These are phyloP conservation scores for Cynara cardunculus DNA, from an alignment of 129 eudicot genomes.

Conservation along the genomic window DNA sequence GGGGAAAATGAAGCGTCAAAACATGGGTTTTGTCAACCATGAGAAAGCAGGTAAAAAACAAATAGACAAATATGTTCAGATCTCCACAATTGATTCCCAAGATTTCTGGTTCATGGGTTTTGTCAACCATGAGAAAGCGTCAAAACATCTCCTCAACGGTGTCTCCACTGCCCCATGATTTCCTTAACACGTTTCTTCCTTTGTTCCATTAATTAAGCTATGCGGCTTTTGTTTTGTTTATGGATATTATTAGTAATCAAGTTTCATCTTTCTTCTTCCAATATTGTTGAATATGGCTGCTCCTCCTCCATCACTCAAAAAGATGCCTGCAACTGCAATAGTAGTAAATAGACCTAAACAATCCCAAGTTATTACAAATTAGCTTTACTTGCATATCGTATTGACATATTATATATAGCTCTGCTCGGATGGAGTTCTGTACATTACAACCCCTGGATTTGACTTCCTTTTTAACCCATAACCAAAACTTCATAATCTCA, in stretches of 20 bases:
- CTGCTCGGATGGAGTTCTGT: no score
- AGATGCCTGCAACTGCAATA: no score
- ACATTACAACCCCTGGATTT: no score
- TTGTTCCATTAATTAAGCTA: not conserved
- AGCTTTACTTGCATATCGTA: no score
- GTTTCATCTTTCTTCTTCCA: not conserved
- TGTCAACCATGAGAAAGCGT: constrained; percentile 83
- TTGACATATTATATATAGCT: no score
- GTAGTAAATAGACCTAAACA: no score
- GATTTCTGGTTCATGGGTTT: constrained; percentile 98
- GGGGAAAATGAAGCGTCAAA: constrained; percentile 73
- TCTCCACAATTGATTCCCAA: constrained; percentile 59
- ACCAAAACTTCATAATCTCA: not conserved
- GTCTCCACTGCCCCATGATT: constrained; percentile 24
- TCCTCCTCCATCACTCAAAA: no score
- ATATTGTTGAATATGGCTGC: no score
- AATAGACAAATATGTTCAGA: constrained; percentile 58
- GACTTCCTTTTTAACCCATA: not conserved
- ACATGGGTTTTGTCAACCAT: constrained; percentile 88
- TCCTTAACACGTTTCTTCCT: not conserved
- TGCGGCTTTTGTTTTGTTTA: not conserved
- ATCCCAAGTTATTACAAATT: no score
- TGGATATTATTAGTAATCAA: not conserved
- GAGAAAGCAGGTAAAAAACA: constrained; percentile 51
- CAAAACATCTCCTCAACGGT: constrained; percentile 55